Evolutionary conservation across 2,329 filamentous ascomycete genomes (phyloP).

Genomic region (Fusarium pseudonygamai): DNA sequence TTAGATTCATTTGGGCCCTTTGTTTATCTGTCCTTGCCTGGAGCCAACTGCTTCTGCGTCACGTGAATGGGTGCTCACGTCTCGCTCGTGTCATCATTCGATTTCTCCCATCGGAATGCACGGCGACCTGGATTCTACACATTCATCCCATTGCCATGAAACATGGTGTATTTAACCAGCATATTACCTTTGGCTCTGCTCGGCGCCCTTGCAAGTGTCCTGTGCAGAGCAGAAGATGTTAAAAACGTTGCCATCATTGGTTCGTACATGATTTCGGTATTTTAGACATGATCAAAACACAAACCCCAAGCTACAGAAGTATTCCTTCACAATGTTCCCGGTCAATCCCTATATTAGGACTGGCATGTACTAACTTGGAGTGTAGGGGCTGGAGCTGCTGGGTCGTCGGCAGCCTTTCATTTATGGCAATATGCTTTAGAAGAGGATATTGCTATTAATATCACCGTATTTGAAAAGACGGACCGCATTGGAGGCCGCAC

Average conservation of each 20-base stretch:
- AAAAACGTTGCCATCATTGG: constrained; percentile 52
- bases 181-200: constrained; percentile 30
- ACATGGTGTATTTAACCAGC: constrained; percentile 29
- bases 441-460: constrained; percentile 71
- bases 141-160: neutral
- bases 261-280: constrained; percentile 34
- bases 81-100: neutral
- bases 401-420: constrained; percentile 87
- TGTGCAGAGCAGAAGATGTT: constrained; percentile 26
- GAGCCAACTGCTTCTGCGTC: neutral
- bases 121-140: neutral
- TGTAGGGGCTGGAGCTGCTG: constrained; percentile 86
- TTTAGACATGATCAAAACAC: neutral
- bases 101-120: neutral
- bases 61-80: constrained; percentile 1
- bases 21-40: neutral
- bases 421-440: constrained; percentile 75
- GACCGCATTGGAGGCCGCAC: constrained; percentile 84
- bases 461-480: constrained; percentile 88
- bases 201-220: constrained; percentile 20
- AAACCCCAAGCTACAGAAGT: neutral
- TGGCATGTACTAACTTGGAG: constrained; percentile 13
- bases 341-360: neutral
- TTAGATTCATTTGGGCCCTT: neutral
- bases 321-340: neutral